Evolutionary conservation across 2,329 filamentous ascomycete genomes (phyloP), one percentile per base, ranked within the genome.

Genomic region (Trichoderma sp.): DNA sequence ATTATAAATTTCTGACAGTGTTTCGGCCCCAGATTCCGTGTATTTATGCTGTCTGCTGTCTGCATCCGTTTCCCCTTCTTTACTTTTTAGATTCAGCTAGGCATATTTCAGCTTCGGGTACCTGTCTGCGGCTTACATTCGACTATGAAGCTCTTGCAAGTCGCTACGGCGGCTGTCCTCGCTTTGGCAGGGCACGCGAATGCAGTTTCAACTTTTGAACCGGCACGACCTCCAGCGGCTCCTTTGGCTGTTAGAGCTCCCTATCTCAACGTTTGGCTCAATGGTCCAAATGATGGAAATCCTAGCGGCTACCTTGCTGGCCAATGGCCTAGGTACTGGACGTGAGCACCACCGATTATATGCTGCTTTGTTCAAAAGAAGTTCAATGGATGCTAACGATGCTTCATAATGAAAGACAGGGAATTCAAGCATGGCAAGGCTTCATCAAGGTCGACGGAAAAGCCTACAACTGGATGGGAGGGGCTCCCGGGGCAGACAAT

Each of bases 191-290:
- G 73, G n/a, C 60, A 67, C 33, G 60, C 57, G 24, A 70, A 68
- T 19, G 75, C 72, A 8, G 71, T 69, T 19, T 91, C 89, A 11
- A 87, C 83, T 1, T 92, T 91, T 75, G 83, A 80, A 43, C 90
- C 90, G 40, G 85, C 87, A 43, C 84, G 89, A 7, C 90, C 90
- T 53, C 91, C 91, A 19, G 85, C 91, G 1, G 83, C 92, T 33
- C 92, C 92, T 14, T 79, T 95, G 40, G 91, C 91, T 55, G 92
- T 94, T 56, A 89, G 88, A 71, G 91, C 89, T 11, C 92, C 92
- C 0, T 95, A 94, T 73, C 79, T 94, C 19, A 93, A 87, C 76
- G 87, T 88, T 16, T 93, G 91, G 90, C 83, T 91, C 53, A 80
- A 86, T 69, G 88, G 85, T 11, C 89, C 89, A 1, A 86, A 82